Conservation (phyloP, 176 grass and related monocot genomes). For the Carex scoparia region DNA sequence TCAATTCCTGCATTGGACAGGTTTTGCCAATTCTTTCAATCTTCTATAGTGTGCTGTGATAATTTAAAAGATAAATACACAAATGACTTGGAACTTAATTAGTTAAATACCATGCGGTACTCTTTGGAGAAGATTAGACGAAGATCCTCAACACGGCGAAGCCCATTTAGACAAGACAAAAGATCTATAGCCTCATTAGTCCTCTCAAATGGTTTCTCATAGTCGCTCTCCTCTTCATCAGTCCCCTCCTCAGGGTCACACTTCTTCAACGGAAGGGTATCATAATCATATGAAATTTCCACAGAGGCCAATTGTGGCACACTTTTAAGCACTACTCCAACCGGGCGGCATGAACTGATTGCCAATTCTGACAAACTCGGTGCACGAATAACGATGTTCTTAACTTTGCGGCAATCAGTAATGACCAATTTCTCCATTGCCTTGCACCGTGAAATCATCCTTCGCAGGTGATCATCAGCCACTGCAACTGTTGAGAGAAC, state of each 20-base stretch:
- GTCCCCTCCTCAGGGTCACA: neutral
- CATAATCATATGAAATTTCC: conserved; percentile 14
- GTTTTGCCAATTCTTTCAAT: neutral
- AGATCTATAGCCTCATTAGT: conserved; percentile 17
- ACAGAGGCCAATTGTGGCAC: neutral
- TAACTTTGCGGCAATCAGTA: conserved; percentile 1
- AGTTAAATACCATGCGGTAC: conserved; percentile 15
- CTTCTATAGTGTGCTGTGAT: neutral
- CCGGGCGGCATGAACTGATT: conserved; percentile 2
- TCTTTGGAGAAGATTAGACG: neutral
- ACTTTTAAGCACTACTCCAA: neutral
- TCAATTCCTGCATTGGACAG: neutral
- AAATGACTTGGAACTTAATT: neutral
- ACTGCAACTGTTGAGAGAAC: neutral
- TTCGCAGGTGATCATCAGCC: neutral
- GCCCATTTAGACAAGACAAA: conserved; percentile 8
- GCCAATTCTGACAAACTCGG: conserved; percentile 7
- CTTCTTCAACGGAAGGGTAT: no score
- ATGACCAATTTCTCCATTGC: conserved; percentile 25
- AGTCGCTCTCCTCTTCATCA: neutral
- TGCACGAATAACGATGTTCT: conserved; percentile 10
- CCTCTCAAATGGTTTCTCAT: neutral
- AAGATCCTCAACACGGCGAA: neutral
- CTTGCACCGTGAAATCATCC: neutral
- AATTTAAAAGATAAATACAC: neutral